These are phyloP conservation scores for Amanita exitialis DNA, from an alignment of 768 basidiomycete genomes.

Conservation along the genomic window DNA sequence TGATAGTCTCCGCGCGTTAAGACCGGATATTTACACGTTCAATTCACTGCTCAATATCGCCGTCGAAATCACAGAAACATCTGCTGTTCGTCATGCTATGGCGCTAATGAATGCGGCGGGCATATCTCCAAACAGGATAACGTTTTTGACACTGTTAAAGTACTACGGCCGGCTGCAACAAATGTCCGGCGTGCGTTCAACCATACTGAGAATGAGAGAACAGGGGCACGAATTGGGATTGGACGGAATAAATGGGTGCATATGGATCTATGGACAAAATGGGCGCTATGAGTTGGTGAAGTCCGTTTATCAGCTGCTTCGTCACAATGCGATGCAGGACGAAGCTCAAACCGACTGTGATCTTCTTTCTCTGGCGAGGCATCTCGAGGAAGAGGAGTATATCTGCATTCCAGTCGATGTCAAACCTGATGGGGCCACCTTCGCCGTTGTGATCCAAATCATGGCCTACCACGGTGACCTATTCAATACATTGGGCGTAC, in stretches of 20 bases:
- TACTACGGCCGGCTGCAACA: conserved; percentile 41
- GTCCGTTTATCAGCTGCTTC: conserved; percentile 55
- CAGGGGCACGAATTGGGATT: conserved; percentile 43
- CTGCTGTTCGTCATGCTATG: conserved; percentile 40
- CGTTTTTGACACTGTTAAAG: conserved; percentile 48
- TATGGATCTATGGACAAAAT: conserved; percentile 58
- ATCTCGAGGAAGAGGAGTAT: conserved; percentile 33
- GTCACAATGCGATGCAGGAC: conserved; percentile 37
- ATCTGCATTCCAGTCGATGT: conserved; percentile 33
- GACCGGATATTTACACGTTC: conserved; percentile 62
- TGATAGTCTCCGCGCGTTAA: conserved; percentile 13
- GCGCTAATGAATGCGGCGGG: conserved; percentile 44
- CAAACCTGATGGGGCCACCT: conserved; percentile 57
- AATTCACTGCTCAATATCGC: conserved; percentile 61
- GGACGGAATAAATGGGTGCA: conserved; percentile 58
- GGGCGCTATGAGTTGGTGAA: conserved; percentile 43
- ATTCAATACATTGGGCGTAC: conserved; percentile 38
- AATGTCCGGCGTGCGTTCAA: conserved; percentile 43
- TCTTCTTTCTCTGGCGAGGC: conserved; percentile 20
- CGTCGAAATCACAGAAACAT: conserved; percentile 32
- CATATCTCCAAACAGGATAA: conserved; percentile 47
- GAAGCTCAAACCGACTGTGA: conserved; percentile 19
- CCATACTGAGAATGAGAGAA: conserved; percentile 40
- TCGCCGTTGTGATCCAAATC: conserved; percentile 56
- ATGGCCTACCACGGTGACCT: conserved; percentile 69